Percentiles rank a stretch among this genome's conserved stretches.
Conservation (phyloP, 495 filamentous ascomycete genomes). For the Tuber indicum region DNA sequence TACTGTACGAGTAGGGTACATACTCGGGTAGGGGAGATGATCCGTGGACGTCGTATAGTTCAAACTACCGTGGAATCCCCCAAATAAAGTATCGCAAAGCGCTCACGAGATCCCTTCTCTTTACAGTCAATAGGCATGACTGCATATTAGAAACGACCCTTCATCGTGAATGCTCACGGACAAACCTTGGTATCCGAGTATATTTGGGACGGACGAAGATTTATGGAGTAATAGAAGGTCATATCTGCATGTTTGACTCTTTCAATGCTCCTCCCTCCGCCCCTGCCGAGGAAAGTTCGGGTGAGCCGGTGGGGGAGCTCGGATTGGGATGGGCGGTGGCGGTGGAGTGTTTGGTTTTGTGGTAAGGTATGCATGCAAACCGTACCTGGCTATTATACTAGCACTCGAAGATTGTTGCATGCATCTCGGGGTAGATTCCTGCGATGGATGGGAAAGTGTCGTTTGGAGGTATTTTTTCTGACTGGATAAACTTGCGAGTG, state of each 20-base stretch:
- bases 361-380: not conserved
- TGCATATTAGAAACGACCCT: no score
- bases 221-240: not conserved
- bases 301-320: not conserved
- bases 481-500: not conserved
- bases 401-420: not conserved
- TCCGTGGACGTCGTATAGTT: not conserved
- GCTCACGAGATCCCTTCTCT: no score
- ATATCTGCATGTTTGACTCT: not conserved
- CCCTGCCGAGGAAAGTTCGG: not conserved
- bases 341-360: not conserved
- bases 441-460: not conserved
- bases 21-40: not conserved
- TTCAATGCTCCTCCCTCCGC: not conserved
- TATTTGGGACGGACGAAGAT: no score
- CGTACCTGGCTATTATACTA: no score
- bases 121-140: no score
- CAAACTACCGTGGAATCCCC: no score
- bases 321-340: not conserved
- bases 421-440: slow-evolving; percentile 4
- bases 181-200: no score
- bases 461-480: slow-evolving; percentile 5
- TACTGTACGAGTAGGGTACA: no score
- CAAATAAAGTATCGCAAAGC: no score
- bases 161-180: no score